Conservation (phyloP, 2,329 filamentous ascomycete genomes). For the Ceratocystis colombiana region DNA sequence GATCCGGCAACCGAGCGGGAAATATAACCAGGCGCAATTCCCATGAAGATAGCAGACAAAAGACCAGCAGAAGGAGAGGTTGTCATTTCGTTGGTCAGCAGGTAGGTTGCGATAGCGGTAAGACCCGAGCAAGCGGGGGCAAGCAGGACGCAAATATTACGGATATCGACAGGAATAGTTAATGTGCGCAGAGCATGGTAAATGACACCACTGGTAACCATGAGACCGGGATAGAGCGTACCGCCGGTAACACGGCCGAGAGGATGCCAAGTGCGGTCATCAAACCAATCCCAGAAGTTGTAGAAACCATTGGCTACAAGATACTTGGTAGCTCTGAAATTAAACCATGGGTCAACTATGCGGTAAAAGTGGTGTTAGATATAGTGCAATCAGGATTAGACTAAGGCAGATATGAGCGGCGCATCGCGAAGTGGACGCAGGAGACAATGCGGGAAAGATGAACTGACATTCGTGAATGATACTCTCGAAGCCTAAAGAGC, state of each 20-base stretch:
- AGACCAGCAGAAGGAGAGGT: constrained; percentile 90
- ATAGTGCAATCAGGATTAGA: constrained; percentile 17
- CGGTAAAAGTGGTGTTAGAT: constrained; percentile 12
- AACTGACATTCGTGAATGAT: constrained; percentile 98
- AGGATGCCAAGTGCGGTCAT: constrained; percentile 99
- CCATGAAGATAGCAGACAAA: constrained; percentile 91
- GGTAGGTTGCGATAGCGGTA: constrained; percentile 85
- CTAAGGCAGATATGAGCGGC: constrained; percentile 28
- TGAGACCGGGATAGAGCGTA: constrained; percentile 95
- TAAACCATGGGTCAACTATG: constrained; percentile 98
- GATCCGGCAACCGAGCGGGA: constrained; percentile 94
- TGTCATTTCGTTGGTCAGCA: constrained; percentile 95
- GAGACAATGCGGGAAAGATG: constrained; percentile 15
- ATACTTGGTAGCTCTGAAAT: constrained; percentile 97
- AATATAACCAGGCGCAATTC: constrained; percentile 94
- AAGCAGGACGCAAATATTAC: constrained; percentile 95
- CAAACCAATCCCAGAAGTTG: constrained; percentile 99
- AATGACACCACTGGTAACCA: constrained; percentile 97
- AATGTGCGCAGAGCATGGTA: constrained; percentile 87
- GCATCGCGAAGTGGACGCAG: neutral
- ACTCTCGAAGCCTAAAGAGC: constrained; percentile 72
- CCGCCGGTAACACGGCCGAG: constrained; percentile 96
- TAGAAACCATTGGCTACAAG: constrained; percentile 95
- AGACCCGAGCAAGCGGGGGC: constrained; percentile 90
- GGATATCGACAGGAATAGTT: constrained; percentile 89